phyloP scores from a whole-genome alignment of 805 yeast species.

The Schizosaccharomyces cryophilus region DNA sequence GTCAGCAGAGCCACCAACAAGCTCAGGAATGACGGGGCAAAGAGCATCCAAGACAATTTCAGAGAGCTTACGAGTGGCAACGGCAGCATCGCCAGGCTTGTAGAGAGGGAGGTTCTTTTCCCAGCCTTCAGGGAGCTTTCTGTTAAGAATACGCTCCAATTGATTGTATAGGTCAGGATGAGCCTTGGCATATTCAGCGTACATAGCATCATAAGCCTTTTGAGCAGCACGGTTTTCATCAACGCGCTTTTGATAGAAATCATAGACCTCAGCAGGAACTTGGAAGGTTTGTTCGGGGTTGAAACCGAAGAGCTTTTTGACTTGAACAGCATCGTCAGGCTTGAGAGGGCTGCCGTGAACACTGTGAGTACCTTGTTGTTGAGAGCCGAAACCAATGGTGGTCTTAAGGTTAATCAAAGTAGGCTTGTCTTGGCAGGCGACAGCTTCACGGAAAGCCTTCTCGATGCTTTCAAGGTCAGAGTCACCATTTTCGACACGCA shows the following conservation, averaged over 20 bases:
- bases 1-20: constrained; percentile 95
- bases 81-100: constrained; percentile 51
- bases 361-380: constrained; percentile 58
- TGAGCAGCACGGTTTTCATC: constrained; percentile 43
- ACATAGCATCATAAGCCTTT: constrained; percentile 46
- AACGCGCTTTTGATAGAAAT: constrained; percentile 31
- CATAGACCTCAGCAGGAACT: constrained; percentile 66
- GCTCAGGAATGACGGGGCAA: constrained; percentile 50
- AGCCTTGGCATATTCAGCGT: constrained; percentile 35
- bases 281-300: constrained; percentile 58
- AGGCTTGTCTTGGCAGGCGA: constrained; percentile 60
- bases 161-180: constrained; percentile 64
- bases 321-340: constrained; percentile 70
- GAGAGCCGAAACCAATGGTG: constrained; percentile 84
- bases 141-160: constrained; percentile 48
- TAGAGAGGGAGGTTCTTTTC: constrained; percentile 50
- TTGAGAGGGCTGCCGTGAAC: constrained; percentile 95
- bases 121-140: constrained; percentile 69
- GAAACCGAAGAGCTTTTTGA: constrained; percentile 67
- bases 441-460: constrained; percentile 58
- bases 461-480: constrained; percentile 45
- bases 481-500: constrained; percentile 60
- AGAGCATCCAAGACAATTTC: constrained; percentile 50
- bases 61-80: constrained; percentile 85
- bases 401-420: constrained; percentile 71